These are phyloP conservation scores for Ballota nigra DNA, from an alignment of 257 asterid species.

Conservation along the genomic window DNA sequence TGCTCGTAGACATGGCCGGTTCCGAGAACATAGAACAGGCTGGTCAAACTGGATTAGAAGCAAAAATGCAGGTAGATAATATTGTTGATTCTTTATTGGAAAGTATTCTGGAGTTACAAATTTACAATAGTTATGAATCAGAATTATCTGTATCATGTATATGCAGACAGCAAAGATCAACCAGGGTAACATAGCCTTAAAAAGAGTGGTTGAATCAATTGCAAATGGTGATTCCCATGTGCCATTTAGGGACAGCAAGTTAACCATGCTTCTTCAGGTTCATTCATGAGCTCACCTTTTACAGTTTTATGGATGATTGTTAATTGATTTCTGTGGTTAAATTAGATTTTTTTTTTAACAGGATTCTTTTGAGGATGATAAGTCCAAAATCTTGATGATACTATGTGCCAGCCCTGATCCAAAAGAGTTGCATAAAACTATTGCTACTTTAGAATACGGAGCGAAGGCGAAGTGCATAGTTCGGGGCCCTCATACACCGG, in stretches of 20 bases:
- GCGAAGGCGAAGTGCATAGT: slow-evolving; percentile 96
- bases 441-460: slow-evolving; percentile 90
- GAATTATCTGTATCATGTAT: background rate
- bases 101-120: background rate
- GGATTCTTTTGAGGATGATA: slow-evolving; percentile 96
- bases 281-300: background rate
- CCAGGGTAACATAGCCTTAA: slow-evolving; percentile 86
- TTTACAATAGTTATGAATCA: slow-evolving; percentile 32
- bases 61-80: slow-evolving; percentile 74
- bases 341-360: slow-evolving; percentile 24
- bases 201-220: slow-evolving; percentile 93
- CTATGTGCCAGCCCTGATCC: slow-evolving; percentile 95
- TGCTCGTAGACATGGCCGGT: slow-evolving; percentile 99
- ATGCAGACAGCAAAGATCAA: slow-evolving; percentile 90
- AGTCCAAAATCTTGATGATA: slow-evolving; percentile 90
- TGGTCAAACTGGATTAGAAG: slow-evolving; percentile 88
- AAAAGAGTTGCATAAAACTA: slow-evolving; percentile 86
- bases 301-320: background rate
- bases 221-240: slow-evolving; percentile 98
- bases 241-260: slow-evolving; percentile 96
- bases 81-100: slow-evolving; percentile 19
- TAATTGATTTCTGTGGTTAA: slow-evolving; percentile 7
- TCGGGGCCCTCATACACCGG: slow-evolving; percentile 75
- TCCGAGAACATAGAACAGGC: slow-evolving; percentile 98
- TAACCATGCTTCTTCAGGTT: slow-evolving; percentile 99